Base-by-base conservation (phyloP, 805 yeast species). In the Candida corydali region DNA sequence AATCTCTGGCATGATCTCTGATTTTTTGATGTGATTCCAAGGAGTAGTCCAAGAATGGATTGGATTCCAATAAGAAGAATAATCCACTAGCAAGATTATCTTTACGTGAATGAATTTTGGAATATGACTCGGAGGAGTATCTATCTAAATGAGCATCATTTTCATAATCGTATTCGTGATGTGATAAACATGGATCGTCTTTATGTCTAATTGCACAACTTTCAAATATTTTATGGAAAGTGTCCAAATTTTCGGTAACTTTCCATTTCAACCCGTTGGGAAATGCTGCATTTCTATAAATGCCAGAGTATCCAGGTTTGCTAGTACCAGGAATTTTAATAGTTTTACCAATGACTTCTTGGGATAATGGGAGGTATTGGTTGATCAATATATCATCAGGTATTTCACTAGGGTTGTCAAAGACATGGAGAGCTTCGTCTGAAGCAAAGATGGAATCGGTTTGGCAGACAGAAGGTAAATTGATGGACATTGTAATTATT, bases 31-130 rank as follows among this genome's bases (percentile, higher is more conserved):
- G 55, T 38, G 57, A 37, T 42, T 55, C 53, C 43, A 40, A 45
- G 36, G 44, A 30, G n/a, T 40, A 17, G 37, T 47, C 38, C 35
- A 49, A 39, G 34, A 40, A 56, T 3, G 55, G 55, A 27, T 54
- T 52, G 27, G 48, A 45, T 20, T 37, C 43, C 22, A 77, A 74
- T 24, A 70, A 51, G 34, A 46, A 46, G 43, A 30, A 50, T 42
- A 42, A 47, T 16, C 86, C 88, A 9, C 81, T 55, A 4, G 85
- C 88, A 19, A 78, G 61, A 35, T 63, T 47, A 26, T 59, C 57
- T 34, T 76, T 68, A 40, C 76, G 60, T 19, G 51, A 43, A 12
- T 67, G 65, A 17, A 75, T 65, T 36, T 65, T 54, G 5, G 41
- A 47, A 48, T 68, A 80, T 2, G 73, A 54, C 28, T 69, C 61